phyloP scores from a whole-genome alignment of 441 rosid species.

The Erysimum cheiri region DNA sequence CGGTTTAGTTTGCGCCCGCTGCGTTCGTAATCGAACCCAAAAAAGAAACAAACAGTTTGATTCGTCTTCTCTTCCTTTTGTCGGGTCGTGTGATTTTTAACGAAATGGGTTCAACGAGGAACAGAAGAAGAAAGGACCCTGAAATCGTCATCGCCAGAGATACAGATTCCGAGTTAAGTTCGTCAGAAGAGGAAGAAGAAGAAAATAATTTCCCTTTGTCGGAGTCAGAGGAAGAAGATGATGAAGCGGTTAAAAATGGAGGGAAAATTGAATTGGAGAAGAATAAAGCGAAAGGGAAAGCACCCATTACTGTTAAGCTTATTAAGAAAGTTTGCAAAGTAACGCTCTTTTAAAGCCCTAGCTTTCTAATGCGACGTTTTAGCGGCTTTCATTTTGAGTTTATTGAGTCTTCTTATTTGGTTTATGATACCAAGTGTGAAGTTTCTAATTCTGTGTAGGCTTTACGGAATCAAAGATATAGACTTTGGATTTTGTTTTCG shows the following conservation, averaged over 20 bases:
- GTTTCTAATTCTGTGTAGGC: neutral
- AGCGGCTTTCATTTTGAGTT: neutral
- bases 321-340: conserved; percentile 96
- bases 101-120: conserved; percentile 34
- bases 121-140: conserved; percentile 59
- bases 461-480: neutral
- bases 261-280: conserved; percentile 46
- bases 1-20: conserved; percentile 21
- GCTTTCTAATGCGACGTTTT: neutral
- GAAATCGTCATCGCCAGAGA: conserved; percentile 69
- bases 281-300: conserved; percentile 62
- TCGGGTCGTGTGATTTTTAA: conserved; percentile 19
- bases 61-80: conserved; percentile 15
- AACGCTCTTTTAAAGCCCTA: conserved; percentile 36
- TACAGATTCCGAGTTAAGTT: conserved; percentile 74
- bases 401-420: neutral
- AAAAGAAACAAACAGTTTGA: conserved; percentile 30
- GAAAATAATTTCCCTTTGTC: conserved; percentile 40
- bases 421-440: neutral
- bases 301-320: conserved; percentile 81
- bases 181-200: conserved; percentile 62
- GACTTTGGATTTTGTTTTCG: conserved; percentile 15
- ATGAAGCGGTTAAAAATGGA: conserved; percentile 41
- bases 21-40: conserved; percentile 27
- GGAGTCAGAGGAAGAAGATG: conserved; percentile 41